Base-by-base conservation (phyloP, 257 asterid species). In the Solanum ahanhuiri region DNA sequence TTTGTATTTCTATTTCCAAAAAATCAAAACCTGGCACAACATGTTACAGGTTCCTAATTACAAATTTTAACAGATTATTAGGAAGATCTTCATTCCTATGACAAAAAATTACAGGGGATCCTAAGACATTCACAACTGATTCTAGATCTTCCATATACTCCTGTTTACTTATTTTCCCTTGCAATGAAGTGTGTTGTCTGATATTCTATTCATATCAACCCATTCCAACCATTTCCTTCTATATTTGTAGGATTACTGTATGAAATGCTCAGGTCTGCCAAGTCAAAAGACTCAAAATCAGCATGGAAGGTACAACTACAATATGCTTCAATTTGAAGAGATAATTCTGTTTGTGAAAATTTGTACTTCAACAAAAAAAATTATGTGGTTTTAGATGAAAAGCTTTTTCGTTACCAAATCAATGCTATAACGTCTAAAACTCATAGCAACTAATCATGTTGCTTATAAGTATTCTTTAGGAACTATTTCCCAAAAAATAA, bases 211-310 rank as follows among this genome's bases (percentile, higher is more conserved):
- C 7, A 4, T 31, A 48, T 37, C 63, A 83, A 63, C 23, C 77
- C 25, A 18, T 84, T 87, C 86, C 87, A 82, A 58, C 71, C 37
- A 43, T 43, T 88, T 60, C 81, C 66, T 41, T 88, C 84, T 83
- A n/a, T 79, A 31, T 79, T 84, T 89, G 86, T 96, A 96, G 99
- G 99, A 89, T 91, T 96, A 86, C 89, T 96, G 63, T 86, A 90
- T 87, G 99, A 96, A 93, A 96, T 96, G 99, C 98, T 96, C 88
- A 95, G 98, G 85, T 93, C 98, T 30, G 93, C 98, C 79, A 95
- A 91, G 92, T 91, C 94, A 86, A 97, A 97, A 91, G 98, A 94
- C 89, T 95, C 98, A 71, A 96, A 93, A 91, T 92, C 98, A 83
- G 92, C 94, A 85, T 96, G 98, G 98, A 96, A 96, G 99, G 99